Base-by-base conservation (phyloP, 2,329 filamentous ascomycete genomes). In the Pseudocercospora vitis region DNA sequence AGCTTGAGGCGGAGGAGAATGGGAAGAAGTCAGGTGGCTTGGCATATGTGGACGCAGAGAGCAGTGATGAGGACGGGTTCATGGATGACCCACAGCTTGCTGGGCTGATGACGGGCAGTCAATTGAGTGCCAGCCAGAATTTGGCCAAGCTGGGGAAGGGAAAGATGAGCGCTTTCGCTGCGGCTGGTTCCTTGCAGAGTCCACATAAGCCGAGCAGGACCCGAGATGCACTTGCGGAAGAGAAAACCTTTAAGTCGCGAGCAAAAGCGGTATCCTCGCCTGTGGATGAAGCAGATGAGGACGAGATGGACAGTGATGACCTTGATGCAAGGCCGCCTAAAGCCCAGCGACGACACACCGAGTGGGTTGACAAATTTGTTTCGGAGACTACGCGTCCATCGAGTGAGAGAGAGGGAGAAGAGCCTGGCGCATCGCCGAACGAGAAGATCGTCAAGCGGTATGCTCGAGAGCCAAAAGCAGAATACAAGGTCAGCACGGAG, bases 41-140 rank as follows among this genome's bases (percentile, higher is more conserved):
- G 23, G 29, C 31, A 23, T 39, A 29, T 26, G 39, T 9, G 11
- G 58, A 57, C 9, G 50, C 53, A 14, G 62, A 64, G 12, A 58
- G 61, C 11, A 53, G 53, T 23, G 63, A 59, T 12, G 64, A 62
- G 4, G 60, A 63, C 7, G 63, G 65, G 6, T 51, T 40, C 24
- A 55, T 68, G 55, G 42, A 53, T 7, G 68, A 72, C 44, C 63
- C 67, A 8, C 62, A 67, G 29, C 62, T 72, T 14, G 67, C 69
- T 11, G 65, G 63, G 1, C 53, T 73, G 28, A 73, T 73, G 71
- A 65, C 56, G 8, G 61, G 56, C 2, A 59, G 57, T 19, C 62
- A 63, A 26, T 56, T 57, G 6, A 49, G 52, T 16, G 23, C 26
- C 14, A 44, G 29, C 14, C 65, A 58, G 32, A 59, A 61, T 45